phyloP scores from a whole-genome alignment of 225 moss, liverwort and hornwort species.

The Bryoerythrophyllum caledonicum region DNA sequence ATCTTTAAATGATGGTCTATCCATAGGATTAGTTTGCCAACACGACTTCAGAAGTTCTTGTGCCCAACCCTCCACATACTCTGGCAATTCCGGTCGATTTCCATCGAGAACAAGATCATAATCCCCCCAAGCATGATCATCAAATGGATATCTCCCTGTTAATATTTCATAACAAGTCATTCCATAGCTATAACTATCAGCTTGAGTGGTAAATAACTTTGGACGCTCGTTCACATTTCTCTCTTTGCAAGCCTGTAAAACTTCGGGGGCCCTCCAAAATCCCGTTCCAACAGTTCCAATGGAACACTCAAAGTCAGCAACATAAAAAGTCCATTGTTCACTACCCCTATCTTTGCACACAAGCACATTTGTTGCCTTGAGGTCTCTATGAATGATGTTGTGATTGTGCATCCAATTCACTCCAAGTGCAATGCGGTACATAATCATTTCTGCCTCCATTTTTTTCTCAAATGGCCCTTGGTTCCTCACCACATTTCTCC shows the following conservation, averaged over 20 bases:
- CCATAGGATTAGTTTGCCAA: background rate
- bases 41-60: background rate
- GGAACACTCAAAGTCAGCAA: background rate
- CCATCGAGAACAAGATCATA: background rate
- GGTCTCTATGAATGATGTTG: background rate
- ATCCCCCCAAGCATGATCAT: background rate
- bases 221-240: background rate
- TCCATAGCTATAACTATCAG: background rate
- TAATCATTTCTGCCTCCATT: background rate
- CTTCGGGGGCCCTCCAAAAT: background rate
- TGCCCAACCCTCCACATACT: background rate
- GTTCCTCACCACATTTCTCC: background rate
- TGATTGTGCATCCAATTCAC: background rate
- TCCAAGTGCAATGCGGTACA: background rate
- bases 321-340: rapidly evolving
- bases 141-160: background rate
- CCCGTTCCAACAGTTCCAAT: background rate
- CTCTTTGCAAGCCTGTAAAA: background rate
- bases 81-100: background rate
- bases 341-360: background rate
- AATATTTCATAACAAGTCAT: background rate
- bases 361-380: background rate
- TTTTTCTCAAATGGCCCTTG: background rate
- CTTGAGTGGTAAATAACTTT: background rate
- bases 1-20: background rate